Conservation (phyloP, 169 alveolate species). For the Amoebophrya sp. region DNA sequence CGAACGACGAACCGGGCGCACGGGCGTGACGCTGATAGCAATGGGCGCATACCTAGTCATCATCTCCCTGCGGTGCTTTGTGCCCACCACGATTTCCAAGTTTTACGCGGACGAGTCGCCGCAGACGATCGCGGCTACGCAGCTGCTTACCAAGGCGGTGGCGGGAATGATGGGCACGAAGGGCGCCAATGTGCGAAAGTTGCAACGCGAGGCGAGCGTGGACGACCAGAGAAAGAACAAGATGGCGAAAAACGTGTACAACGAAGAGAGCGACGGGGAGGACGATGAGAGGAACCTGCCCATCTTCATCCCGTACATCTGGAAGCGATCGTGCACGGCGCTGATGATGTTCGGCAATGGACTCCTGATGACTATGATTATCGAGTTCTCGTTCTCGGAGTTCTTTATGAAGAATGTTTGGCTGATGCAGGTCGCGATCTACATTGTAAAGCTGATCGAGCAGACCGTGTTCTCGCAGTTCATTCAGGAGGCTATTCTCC, state of each 20-base stretch:
- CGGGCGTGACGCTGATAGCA: conserved; percentile 8
- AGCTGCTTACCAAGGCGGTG: neutral
- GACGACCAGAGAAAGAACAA: neutral
- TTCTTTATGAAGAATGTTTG: conserved; percentile 30
- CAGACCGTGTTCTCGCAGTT: neutral
- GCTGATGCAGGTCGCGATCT: conserved; percentile 16
- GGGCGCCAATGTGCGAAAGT: neutral
- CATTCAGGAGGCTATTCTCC: neutral
- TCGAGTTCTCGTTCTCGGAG: conserved; percentile 37
- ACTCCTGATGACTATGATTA: neutral
- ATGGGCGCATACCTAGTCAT: conserved; percentile 27
- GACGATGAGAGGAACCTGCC: neutral
- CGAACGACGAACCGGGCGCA: conserved; percentile 7
- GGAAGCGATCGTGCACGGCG: conserved; percentile 32
- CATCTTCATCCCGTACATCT: conserved; percentile 32
- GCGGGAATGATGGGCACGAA: neutral
- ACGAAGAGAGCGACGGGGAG: neutral
- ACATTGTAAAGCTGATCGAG: neutral
- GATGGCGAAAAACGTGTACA: neutral
- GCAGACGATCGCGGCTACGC: neutral
- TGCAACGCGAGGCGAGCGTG: neutral
- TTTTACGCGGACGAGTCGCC: neutral
- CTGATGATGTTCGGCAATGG: conserved; percentile 26
- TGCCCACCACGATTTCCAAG: conserved; percentile 23
- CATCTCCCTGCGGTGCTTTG: neutral